Percentiles rank a stretch among this genome's conserved stretches.
phyloP scores from a whole-genome alignment of 495 filamentous ascomycete species.

The Tirmania nivea region DNA sequence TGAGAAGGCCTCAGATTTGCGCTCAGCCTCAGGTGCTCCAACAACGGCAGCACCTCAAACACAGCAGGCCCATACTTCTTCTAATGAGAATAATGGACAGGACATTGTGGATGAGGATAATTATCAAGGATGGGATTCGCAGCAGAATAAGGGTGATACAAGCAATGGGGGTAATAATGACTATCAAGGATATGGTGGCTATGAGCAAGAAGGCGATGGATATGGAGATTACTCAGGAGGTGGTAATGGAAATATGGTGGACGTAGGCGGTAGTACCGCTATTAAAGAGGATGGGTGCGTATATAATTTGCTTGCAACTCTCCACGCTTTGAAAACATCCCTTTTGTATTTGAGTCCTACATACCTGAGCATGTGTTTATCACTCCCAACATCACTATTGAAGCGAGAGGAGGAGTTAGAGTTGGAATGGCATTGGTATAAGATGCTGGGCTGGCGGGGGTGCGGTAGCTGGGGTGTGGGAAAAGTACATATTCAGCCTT shows the following conservation, averaged over 20 bases:
- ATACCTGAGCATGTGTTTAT: neutral
- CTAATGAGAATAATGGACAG: no score
- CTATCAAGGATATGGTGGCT: slow-evolving; percentile 30
- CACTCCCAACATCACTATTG: slow-evolving; percentile 2
- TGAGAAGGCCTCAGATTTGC: slow-evolving; percentile 3
- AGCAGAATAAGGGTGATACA: slow-evolving; percentile 2
- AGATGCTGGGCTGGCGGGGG: neutral
- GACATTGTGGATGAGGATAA: neutral
- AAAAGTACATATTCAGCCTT: neutral
- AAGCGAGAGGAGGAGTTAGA: slow-evolving; percentile 17
- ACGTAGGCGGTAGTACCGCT: slow-evolving; percentile 34
- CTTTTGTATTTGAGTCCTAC: neutral
- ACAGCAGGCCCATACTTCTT: neutral
- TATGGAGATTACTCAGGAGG: neutral
- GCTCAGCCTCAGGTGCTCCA: slow-evolving; percentile 3
- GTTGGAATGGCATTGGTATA: no score
- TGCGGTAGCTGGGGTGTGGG: neutral
- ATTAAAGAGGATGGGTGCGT: slow-evolving; percentile 99
- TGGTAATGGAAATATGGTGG: neutral
- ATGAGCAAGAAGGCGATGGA: slow-evolving; percentile 27
- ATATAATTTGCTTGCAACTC: slow-evolving; percentile 20
- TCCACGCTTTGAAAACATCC: neutral
- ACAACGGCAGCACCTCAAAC: neutral
- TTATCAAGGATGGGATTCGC: neutral
- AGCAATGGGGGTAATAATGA: slow-evolving; percentile 20